A percentile compares a stretch with the other conserved stretches of the same genome.
Evolutionary conservation across 108 stramenopile genomes (phyloP).

Genomic region (Ochromonas danica): DNA sequence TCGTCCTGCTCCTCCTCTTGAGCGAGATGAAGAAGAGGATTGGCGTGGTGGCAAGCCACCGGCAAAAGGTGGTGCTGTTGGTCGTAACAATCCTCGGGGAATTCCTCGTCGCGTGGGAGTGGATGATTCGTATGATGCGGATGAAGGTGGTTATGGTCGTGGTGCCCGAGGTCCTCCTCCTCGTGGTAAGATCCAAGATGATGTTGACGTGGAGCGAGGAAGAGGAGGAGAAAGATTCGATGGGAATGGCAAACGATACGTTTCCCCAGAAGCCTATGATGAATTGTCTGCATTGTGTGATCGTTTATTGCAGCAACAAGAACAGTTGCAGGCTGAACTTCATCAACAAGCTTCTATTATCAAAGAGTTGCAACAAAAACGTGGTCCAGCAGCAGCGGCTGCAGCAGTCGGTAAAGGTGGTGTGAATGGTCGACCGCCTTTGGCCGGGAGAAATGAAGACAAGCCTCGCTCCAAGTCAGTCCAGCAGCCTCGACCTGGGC

Average conservation of each 20-base stretch:
- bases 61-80: no score
- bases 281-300: constrained; percentile 22
- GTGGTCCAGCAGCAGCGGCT: neutral
- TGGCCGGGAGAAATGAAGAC: neutral
- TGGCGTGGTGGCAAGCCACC: neutral
- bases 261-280: neutral
- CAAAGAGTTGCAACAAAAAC: neutral
- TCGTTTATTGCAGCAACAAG: neutral
- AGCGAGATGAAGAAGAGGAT: neutral
- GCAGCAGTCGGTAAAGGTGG: neutral
- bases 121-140: neutral
- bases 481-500: neutral
- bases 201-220: neutral
- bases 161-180: neutral
- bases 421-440: neutral
- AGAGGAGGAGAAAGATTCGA: neutral
- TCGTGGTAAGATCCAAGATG: no score
- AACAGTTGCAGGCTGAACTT: neutral
- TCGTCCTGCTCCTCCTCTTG: neutral
- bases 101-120: neutral
- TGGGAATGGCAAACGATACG: neutral
- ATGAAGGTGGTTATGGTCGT: neutral
- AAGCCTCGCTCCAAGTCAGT: neutral
- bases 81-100: neutral
- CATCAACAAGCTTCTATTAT: neutral